A percentile compares a stretch with the other conserved stretches of the same genome.
These are phyloP conservation scores for Taiozyma onychis DNA, from an alignment of 1,139 yeast species.

Conservation along the genomic window DNA sequence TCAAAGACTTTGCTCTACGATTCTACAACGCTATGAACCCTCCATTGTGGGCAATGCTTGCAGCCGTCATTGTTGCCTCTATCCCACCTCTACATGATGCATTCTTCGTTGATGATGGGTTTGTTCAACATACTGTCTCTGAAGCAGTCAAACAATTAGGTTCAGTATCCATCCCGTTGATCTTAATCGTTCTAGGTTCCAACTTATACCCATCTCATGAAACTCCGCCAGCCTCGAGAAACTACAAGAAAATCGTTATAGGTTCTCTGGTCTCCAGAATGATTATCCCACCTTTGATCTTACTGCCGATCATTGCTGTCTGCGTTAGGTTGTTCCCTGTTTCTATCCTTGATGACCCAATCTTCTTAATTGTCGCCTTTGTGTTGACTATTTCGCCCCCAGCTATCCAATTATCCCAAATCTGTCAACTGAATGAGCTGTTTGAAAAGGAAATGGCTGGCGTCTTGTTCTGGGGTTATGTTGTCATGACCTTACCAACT, in stretches of 20 bases:
- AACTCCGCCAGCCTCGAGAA: conserved; percentile 57
- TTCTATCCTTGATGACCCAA: conserved; percentile 72
- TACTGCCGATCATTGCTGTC: conserved; percentile 58
- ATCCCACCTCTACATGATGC: conserved; percentile 61
- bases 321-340: conserved; percentile 57
- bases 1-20: neutral
- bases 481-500: conserved; percentile 65
- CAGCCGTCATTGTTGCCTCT: conserved; percentile 79
- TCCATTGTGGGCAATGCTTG: conserved; percentile 87
- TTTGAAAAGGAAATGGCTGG: conserved; percentile 70
- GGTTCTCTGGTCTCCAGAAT: conserved; percentile 68
- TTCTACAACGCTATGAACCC: conserved; percentile 69
- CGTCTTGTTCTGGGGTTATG: conserved; percentile 75
- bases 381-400: conserved; percentile 72
- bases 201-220: conserved; percentile 64
- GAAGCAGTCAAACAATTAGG: conserved; percentile 77
- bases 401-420: conserved; percentile 73
- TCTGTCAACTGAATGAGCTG: conserved; percentile 57
- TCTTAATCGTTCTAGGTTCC: conserved; percentile 70
- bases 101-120: conserved; percentile 60
- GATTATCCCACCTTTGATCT: conserved; percentile 62
- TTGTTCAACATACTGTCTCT: conserved; percentile 72
- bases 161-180: conserved; percentile 81
- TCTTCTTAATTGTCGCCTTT: conserved; percentile 67
- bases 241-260: conserved; percentile 53